Conservation (phyloP, 768 basidiomycete species). For the Boletus sp. region DNA sequence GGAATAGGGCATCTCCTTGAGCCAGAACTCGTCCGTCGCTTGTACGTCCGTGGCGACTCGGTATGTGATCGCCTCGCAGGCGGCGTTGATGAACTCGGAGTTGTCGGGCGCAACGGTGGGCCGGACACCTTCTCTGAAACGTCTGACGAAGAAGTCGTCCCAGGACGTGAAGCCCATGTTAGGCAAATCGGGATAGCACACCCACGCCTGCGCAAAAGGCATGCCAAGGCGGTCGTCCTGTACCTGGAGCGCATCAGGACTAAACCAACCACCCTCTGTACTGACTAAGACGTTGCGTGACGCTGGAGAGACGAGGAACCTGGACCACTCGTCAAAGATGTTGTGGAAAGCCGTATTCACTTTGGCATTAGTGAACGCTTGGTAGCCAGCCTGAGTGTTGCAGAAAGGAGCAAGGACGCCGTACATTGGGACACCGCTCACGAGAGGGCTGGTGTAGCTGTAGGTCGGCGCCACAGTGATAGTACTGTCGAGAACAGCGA, state of each 20-base stretch:
- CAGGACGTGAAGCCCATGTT: conserved; percentile 46
- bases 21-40: conserved; percentile 49
- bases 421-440: conserved; percentile 22
- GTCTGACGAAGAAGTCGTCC: conserved; percentile 57
- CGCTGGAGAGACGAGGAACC: neutral
- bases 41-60: conserved; percentile 39
- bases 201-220: neutral
- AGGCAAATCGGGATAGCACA: conserved; percentile 24
- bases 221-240: neutral
- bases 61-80: conserved; percentile 54
- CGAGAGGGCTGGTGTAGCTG: conserved; percentile 18
- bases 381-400: conserved; percentile 20
- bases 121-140: conserved; percentile 39
- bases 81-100: conserved; percentile 40
- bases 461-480: conserved; percentile 17
- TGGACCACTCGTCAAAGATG: neutral
- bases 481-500: conserved; percentile 11
- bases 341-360: neutral
- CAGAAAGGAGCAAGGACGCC: conserved; percentile 23
- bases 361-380: conserved; percentile 14
- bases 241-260: neutral
- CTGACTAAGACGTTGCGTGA: neutral
- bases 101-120: conserved; percentile 32
- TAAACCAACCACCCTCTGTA: neutral
- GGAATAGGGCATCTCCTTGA: conserved; percentile 62